Evolutionary conservation across 2,329 filamentous ascomycete genomes (phyloP).

Genomic region (Verticillium tricorpus): DNA sequence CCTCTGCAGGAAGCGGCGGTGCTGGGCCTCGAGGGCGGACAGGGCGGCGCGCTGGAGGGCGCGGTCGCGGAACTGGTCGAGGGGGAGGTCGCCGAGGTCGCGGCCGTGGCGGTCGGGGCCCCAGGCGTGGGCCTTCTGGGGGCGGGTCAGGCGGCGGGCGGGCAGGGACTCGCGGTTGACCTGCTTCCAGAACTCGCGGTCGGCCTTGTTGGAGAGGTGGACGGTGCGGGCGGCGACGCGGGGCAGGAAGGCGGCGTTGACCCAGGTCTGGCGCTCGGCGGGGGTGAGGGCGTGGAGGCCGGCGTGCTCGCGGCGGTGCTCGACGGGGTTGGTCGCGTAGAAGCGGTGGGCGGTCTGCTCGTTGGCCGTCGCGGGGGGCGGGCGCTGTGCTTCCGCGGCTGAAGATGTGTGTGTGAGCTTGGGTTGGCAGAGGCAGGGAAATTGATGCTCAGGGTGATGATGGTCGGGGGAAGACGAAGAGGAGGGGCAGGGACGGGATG

Average conservation of each 20-base stretch:
- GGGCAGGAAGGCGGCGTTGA: slow-evolving; percentile 40
- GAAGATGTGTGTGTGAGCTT: slow-evolving; percentile 24
- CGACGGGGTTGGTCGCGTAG: slow-evolving; percentile 46
- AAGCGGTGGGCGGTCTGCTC: slow-evolving; percentile 43
- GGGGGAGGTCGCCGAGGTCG: slow-evolving; percentile 42
- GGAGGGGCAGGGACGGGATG: not conserved
- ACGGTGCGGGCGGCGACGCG: slow-evolving; percentile 31
- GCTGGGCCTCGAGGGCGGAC: slow-evolving; percentile 36
- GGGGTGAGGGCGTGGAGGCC: slow-evolving; percentile 40
- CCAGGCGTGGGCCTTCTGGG: slow-evolving; percentile 33
- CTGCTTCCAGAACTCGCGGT: slow-evolving; percentile 55
- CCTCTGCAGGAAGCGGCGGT: slow-evolving; percentile 37
- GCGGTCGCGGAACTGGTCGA: slow-evolving; percentile 40
- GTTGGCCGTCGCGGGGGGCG: slow-evolving; percentile 38
- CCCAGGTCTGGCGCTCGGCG: slow-evolving; percentile 44
- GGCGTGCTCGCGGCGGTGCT: slow-evolving; percentile 36
- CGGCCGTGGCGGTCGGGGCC: slow-evolving; percentile 46
- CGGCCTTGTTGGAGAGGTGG: slow-evolving; percentile 38
- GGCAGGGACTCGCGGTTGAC: slow-evolving; percentile 49
- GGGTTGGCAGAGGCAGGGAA: slow-evolving; percentile 4
- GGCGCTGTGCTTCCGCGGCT: too few relatives aligned
- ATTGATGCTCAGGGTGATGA: not conserved
- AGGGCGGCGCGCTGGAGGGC: slow-evolving; percentile 36
- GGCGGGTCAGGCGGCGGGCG: slow-evolving; percentile 34
- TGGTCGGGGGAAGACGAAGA: not conserved